Evolutionary conservation across 2,329 filamentous ascomycete species (phyloP), one percentile per base, ranked within the genome.

Genomic region (Coleophoma cylindrospora): DNA sequence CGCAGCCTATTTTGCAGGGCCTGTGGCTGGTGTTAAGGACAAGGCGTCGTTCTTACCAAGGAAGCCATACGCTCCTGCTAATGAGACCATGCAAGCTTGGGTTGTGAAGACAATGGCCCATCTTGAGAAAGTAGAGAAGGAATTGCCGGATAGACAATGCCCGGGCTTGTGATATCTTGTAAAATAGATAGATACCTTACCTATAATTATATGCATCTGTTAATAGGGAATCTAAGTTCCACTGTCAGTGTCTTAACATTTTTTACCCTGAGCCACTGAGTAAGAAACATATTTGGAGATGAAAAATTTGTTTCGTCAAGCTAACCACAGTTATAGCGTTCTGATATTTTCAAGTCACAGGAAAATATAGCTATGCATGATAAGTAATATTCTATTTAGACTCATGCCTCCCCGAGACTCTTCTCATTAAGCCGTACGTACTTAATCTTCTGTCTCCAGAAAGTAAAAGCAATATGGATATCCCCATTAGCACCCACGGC

Each of bases 401-500:
- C 27, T 27, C 27, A 27, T 27, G 6, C 27, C 27, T 27, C 27
- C 4, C 27, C 27, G 7, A 27, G 27, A 19, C 1, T 22, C 15
- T 38, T 56, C 15, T 54, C 50, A 27, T 34, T 40, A 17, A 70
- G 60, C 49, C 51, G 56, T 6, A 68, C 63, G 53, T 70, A 70
- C 49, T 71, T 72, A 17, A 74, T 72, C 41, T 66, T 59, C 48
- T 73, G 71, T 21, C 71, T 57, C 54, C 70, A 68, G 45, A 68
- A 73, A 0, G 72, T 74, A 38, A 69, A 74, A 1, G 68, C 69
- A 21, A 74, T 56, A 51, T 74, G 69, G 9, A 65, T 57, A 4
- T 57, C 41, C 4, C 56, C 63, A 0, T 21, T 55, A 2, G 54
- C 51, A 8, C 57, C 54, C 17, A 70, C 57, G 1, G 64, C 53